A percentile compares a stretch with the other conserved stretches of the same genome.
Conservation (phyloP, 176 grass and related monocot genomes). For the Carex myosuroides region DNA sequence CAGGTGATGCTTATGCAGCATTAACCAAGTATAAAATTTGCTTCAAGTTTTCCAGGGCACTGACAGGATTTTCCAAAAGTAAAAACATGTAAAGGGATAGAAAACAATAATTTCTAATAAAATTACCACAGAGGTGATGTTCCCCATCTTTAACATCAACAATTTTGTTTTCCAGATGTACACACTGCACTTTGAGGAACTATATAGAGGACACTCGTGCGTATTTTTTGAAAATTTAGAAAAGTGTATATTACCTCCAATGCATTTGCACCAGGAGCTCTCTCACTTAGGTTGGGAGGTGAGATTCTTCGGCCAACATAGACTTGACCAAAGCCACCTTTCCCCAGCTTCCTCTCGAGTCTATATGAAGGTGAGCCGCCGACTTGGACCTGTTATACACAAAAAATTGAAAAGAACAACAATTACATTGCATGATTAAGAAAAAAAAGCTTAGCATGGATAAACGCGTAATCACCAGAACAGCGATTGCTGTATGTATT, state of each 20-base stretch:
- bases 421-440: neutral
- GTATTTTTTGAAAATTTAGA: neutral
- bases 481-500: neutral
- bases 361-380: conserved; percentile 65
- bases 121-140: neutral
- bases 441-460: neutral
- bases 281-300: conserved; percentile 43
- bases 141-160: neutral
- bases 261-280: conserved; percentile 56
- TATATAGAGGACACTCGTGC: neutral
- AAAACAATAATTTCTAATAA: neutral
- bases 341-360: conserved; percentile 83
- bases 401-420: neutral
- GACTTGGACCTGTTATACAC: conserved; percentile 61
- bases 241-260: conserved; percentile 45
- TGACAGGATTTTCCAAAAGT: neutral
- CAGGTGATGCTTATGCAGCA: neutral
- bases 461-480: neutral
- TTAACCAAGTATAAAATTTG: neutral
- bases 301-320: conserved; percentile 69
- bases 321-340: conserved; percentile 97
- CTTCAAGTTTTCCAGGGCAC: neutral
- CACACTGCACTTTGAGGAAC: neutral
- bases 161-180: neutral
- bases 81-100: neutral